These are phyloP conservation scores for Austropuccinia psidii DNA, from an alignment of 1,284 basidiomycete genomes.

Conservation along the genomic window DNA sequence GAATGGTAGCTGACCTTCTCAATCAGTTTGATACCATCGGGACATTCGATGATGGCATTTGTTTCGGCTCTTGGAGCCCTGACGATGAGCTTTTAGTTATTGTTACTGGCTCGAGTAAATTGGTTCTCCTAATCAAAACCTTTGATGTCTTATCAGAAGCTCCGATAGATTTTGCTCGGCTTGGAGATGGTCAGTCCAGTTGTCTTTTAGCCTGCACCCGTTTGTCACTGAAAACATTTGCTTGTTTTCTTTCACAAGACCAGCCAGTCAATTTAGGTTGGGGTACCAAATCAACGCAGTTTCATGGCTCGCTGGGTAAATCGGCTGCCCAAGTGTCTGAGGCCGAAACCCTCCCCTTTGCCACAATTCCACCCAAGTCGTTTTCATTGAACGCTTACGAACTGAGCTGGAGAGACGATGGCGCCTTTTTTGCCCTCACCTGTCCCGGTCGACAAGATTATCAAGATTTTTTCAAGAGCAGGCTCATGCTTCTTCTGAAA, in stretches of 20 bases:
- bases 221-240: too few relatives aligned
- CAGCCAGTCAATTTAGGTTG: constrained; percentile 54
- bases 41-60: constrained; percentile 46
- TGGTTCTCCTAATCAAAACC: constrained; percentile 46
- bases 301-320: constrained; percentile 93
- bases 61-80: constrained; percentile 46
- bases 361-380: too few relatives aligned
- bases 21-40: constrained; percentile 39
- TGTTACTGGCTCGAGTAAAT: constrained; percentile 41
- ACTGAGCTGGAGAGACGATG: constrained; percentile 16
- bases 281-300: constrained; percentile 95
- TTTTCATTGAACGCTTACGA: constrained; percentile 2
- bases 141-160: constrained; percentile 46
- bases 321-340: constrained; percentile 56
- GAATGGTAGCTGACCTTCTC: too few relatives aligned
- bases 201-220: too few relatives aligned
- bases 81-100: constrained; percentile 47
- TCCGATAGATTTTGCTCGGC: constrained; percentile 42
- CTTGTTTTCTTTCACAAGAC: too few relatives aligned
- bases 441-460: constrained; percentile 6
- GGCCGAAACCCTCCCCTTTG: constrained; percentile 38
- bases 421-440: constrained; percentile 17
- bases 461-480: constrained; percentile 72
- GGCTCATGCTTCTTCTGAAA: constrained; percentile 71
- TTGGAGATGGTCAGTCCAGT: constrained; percentile 43